Evolutionary conservation across 116 monocot genomes (phyloP).

Genomic region (Papilionanthe hybrid): DNA sequence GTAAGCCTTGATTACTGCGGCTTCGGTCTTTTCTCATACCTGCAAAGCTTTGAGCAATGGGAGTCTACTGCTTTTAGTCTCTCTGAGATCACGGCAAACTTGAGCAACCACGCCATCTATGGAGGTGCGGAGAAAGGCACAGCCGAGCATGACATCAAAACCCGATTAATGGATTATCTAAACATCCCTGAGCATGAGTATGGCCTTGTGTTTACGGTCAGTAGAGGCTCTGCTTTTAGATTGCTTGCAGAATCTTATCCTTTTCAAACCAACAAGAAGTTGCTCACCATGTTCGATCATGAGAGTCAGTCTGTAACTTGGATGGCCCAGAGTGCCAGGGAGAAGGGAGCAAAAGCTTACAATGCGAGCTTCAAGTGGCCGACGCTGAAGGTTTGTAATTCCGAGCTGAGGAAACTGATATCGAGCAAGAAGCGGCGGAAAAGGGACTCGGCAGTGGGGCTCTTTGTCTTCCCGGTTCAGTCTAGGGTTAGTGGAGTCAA

Average conservation of each 20-base stretch:
- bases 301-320: constrained; percentile 88
- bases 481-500: constrained; percentile 85
- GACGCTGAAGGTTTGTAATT: constrained; percentile 61
- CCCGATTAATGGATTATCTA: constrained; percentile 84
- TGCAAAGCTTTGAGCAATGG: constrained; percentile 58
- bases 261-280: constrained; percentile 82
- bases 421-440: constrained; percentile 67
- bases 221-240: constrained; percentile 79
- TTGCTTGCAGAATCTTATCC: constrained; percentile 85
- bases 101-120: constrained; percentile 80
- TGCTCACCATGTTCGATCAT: constrained; percentile 97
- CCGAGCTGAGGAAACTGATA: constrained; percentile 76
- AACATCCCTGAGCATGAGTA: constrained; percentile 92
- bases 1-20: constrained; percentile 98
- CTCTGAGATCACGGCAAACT: constrained; percentile 80
- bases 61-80: constrained; percentile 67
- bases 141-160: constrained; percentile 72
- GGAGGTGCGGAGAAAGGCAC: constrained; percentile 85
- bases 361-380: constrained; percentile 89
- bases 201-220: constrained; percentile 81
- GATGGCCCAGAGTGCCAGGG: constrained; percentile 80
- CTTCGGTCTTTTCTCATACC: constrained; percentile 87
- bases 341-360: constrained; percentile 72
- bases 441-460: constrained; percentile 66
- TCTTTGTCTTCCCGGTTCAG: constrained; percentile 94